These are phyloP conservation scores for Actinomucor elegans DNA, from an alignment of 371 early-diverging fungal species.

Conservation along the genomic window DNA sequence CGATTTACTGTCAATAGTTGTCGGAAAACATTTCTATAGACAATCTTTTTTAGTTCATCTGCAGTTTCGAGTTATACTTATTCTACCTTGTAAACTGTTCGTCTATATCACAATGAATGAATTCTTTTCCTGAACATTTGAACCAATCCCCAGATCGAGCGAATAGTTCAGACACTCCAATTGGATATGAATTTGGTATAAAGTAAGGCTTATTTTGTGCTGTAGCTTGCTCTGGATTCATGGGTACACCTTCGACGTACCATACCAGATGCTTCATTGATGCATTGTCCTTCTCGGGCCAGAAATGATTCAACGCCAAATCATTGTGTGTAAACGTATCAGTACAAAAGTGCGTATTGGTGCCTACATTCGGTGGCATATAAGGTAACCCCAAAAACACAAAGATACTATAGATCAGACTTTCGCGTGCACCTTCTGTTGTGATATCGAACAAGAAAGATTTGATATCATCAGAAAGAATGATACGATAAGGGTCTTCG, in stretches of 20 bases:
- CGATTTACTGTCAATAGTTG: slow-evolving; percentile 30
- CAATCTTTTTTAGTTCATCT: background rate
- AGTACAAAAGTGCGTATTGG: slow-evolving; percentile 45
- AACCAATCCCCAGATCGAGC: slow-evolving; percentile 42
- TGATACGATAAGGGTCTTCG: slow-evolving; percentile 70
- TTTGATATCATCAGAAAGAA: slow-evolving; percentile 73
- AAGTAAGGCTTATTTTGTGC: slow-evolving; percentile 24
- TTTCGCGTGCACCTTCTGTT: slow-evolving; percentile 33
- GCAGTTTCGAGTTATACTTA: no score
- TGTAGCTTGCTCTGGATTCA: slow-evolving; percentile 38
- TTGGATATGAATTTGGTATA: slow-evolving; percentile 56
- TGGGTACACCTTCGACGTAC: slow-evolving; percentile 42
- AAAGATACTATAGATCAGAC: slow-evolving; percentile 54
- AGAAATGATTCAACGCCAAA: slow-evolving; percentile 32
- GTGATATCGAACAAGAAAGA: slow-evolving; percentile 59
- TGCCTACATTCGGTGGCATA: slow-evolving; percentile 54
- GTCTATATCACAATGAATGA: slow-evolving; percentile 27
- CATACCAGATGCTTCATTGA: slow-evolving; percentile 19
- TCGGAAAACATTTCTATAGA: slow-evolving; percentile 46
- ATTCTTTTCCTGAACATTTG: slow-evolving; percentile 16
- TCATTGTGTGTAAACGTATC: slow-evolving; percentile 61
- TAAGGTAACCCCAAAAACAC: slow-evolving; percentile 56
- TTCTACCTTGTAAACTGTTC: slow-evolving; percentile 49
- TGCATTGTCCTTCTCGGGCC: slow-evolving; percentile 23
- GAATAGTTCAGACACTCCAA: slow-evolving; percentile 44